Evolutionary conservation across 495 filamentous ascomycete genomes (phyloP), one percentile per base, ranked within the genome.

Genomic region (Penicillium cosmopolitanum): DNA sequence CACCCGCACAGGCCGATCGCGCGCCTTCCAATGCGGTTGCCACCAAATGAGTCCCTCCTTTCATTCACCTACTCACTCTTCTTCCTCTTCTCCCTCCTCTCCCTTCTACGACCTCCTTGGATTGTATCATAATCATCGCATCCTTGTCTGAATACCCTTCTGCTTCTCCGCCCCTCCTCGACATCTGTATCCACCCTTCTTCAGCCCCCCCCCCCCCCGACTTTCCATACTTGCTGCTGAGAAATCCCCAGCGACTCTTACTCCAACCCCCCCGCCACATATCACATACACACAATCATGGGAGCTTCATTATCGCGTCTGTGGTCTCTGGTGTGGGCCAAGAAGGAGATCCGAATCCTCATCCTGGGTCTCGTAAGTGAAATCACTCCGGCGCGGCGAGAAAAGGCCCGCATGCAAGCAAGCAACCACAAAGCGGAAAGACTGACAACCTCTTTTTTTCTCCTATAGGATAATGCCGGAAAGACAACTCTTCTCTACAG

Each of bases 401-500:
- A 38, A 42, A 28, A 28, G 38, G 38, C 38, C 21, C 15, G 38
- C 34, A 13, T 36, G 43, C 36, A 43, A 40, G 19, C 36, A 36
- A 25, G 19, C 50, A 57, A 42, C 13, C 19, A 35, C 25, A 36
- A 47, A 55, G 51, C 23, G 34, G 8, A 52, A 51, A 58, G 56
- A 58, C 66, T 74, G 50, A 71, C 55, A 47, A 35, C 43, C 47
- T 55, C 69, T 8, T 16, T 53, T 53, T 66, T 23, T 25, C 51
- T 63, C 46, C 53, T 65, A 34, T 70, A 97, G 93, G 95, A 98
- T 76, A 98, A 98, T 74, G 95, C 95, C 44, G 95, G 95, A 70
- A 98, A 98, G 76, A 98, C 95, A 42, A 98, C 95, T 48, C 82
- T 98, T 55, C 84, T 98, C 23, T 98, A 98, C 78, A 88, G 96